These are phyloP conservation scores for Geotrichum europaeum DNA, from an alignment of 1,139 yeast genomes.

Conservation along the genomic window DNA sequence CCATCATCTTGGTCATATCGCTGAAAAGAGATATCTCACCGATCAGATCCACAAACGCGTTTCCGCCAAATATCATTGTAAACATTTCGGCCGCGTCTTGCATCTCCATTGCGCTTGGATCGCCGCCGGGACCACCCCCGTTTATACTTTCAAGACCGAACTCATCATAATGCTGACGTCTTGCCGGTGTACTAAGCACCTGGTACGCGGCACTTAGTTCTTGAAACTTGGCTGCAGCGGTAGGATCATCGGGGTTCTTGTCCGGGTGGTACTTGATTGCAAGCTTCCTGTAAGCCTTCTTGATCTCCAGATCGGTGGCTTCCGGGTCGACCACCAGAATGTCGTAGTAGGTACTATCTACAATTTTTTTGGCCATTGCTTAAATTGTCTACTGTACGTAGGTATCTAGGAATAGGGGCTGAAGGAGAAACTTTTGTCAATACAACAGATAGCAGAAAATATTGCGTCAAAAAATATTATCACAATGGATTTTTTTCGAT, in stretches of 20 bases:
- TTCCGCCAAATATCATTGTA: conserved; percentile 85
- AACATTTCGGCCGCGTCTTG: conserved; percentile 87
- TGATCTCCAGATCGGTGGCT: conserved; percentile 78
- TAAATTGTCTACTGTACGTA: background rate
- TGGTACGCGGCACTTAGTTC: conserved; percentile 38
- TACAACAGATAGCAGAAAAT: background rate
- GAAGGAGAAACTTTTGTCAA: background rate
- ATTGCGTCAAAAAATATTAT: background rate
- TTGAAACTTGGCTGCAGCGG: conserved; percentile 61
- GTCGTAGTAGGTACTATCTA: conserved; percentile 89
- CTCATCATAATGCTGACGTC: conserved; percentile 73
- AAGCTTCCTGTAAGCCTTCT: conserved; percentile 85
- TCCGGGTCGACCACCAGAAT: conserved; percentile 56
- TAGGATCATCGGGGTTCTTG: conserved; percentile 83
- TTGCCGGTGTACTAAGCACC: conserved; percentile 67
- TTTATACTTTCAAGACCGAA: conserved; percentile 55
- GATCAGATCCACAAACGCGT: conserved; percentile 77
- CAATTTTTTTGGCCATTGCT: conserved; percentile 42
- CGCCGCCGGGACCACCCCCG: conserved; percentile 63
- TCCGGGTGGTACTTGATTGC: conserved; percentile 93
- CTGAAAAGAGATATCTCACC: conserved; percentile 85
- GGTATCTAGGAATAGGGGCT: background rate
- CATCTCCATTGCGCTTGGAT: conserved; percentile 50
- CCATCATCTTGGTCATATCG: conserved; percentile 69
- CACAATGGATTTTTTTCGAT: too few species aligned